Evolutionary conservation across 2,329 filamentous ascomycete genomes (phyloP).

Genomic region (Cyphellophora attinorum): DNA sequence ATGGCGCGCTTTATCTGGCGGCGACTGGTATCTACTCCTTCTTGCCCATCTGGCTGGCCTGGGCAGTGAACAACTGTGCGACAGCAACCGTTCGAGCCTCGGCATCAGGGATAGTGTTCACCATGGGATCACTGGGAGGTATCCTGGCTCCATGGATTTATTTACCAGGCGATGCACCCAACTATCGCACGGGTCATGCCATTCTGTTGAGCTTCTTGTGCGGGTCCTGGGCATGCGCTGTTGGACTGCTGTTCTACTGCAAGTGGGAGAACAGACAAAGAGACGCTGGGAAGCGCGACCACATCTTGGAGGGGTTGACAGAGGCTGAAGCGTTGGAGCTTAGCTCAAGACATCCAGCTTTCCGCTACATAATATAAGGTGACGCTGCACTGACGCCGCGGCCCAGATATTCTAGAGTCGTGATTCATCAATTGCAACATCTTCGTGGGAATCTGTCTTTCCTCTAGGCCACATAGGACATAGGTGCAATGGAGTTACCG

Average conservation of each 20-base stretch:
- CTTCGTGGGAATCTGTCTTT: too few relatives aligned
- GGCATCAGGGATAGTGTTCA: conserved; percentile 1
- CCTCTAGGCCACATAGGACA: too few relatives aligned
- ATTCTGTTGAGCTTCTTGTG: conserved; percentile 1
- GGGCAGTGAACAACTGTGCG: conserved; percentile 2
- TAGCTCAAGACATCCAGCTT: conserved; percentile 1
- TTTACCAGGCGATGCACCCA: not conserved
- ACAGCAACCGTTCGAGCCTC: not conserved
- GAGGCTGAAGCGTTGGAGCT: not conserved
- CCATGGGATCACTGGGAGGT: conserved; percentile 1
- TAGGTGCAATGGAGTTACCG: too few relatives aligned
- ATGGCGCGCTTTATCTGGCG: not conserved
- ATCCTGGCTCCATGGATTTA: conserved; percentile 1
- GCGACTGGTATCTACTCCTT: conserved; percentile 1
- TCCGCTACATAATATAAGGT: conserved; percentile 1
- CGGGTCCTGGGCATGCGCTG: conserved; percentile 1
- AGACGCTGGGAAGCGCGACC: conserved; percentile 1
- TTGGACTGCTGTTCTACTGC: not conserved
- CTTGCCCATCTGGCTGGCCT: conserved; percentile 1
- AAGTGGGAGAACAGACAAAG: conserved; percentile 4
- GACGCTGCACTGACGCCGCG: too few relatives aligned
- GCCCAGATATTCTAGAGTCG: too few relatives aligned
- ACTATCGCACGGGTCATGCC: conserved; percentile 1
- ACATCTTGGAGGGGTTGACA: conserved; percentile 1
- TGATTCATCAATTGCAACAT: too few relatives aligned